These are phyloP conservation scores for Fusarium nygamai DNA, from an alignment of 2,329 filamentous ascomycete species.

Conservation along the genomic window DNA sequence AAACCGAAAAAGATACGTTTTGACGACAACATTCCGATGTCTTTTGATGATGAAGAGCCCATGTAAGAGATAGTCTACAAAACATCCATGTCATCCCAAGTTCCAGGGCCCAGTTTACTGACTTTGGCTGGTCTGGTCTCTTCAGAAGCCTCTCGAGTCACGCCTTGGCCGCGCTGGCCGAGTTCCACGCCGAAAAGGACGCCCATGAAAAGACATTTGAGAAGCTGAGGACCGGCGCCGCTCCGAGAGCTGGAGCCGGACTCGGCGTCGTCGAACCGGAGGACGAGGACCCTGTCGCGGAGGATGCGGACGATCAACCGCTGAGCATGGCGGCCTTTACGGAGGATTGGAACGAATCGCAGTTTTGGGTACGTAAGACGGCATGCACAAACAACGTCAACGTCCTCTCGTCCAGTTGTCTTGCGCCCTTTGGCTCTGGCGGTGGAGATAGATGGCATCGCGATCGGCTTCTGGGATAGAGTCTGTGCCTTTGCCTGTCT, in stretches of 20 bases:
- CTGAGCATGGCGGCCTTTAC: constrained; percentile 75
- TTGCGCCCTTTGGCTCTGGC: not conserved
- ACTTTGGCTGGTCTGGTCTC: constrained; percentile 1
- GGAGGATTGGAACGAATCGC: constrained; percentile 85
- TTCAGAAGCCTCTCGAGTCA: constrained; percentile 67
- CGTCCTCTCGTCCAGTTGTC: constrained; percentile 4
- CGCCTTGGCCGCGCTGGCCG: constrained; percentile 74
- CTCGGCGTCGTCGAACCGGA: constrained; percentile 52
- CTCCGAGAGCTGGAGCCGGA: constrained; percentile 28
- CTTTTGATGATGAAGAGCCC: constrained; percentile 58
- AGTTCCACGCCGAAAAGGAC: constrained; percentile 80
- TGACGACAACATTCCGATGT: constrained; percentile 34
- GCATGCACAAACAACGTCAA: not conserved
- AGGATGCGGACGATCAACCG: constrained; percentile 56
- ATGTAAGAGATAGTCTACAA: constrained; percentile 49
- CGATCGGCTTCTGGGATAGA: constrained; percentile 25
- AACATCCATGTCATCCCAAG: not conserved
- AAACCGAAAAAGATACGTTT: not conserved
- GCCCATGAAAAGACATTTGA: constrained; percentile 73
- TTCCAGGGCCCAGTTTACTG: constrained; percentile 1
- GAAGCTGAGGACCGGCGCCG: constrained; percentile 56
- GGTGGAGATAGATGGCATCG: constrained; percentile 38
- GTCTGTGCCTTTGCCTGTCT: constrained; percentile 6
- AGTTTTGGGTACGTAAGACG: constrained; percentile 76
- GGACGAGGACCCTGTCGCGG: constrained; percentile 42